Percentiles rank a stretch among this genome's conserved stretches.
Evolutionary conservation across 768 basidiomycete genomes (phyloP).

Genomic region (Phlebiopsis gigantea): DNA sequence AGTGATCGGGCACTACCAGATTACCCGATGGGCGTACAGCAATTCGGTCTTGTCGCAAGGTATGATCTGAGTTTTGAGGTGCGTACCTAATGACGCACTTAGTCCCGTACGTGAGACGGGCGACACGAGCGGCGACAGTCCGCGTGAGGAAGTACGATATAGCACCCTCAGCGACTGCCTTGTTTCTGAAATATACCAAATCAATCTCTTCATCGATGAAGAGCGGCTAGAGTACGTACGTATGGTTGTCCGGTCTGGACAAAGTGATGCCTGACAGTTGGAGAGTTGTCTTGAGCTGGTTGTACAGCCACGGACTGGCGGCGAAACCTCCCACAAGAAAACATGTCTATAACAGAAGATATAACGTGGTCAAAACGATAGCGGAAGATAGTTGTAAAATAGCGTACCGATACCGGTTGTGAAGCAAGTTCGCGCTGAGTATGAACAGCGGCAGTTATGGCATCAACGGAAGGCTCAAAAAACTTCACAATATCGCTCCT

Average conservation of each 20-base stretch:
- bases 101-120: conserved; percentile 45
- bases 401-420: neutral
- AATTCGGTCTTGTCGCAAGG: conserved; percentile 25
- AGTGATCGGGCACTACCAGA: neutral
- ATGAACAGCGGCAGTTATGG: conserved; percentile 30
- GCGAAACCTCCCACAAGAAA: conserved; percentile 5
- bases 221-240: neutral
- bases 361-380: neutral
- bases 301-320: conserved; percentile 3
- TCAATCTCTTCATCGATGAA: neutral
- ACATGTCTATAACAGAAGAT: neutral
- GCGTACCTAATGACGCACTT: conserved; percentile 34
- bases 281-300: neutral
- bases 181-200: conserved; percentile 29
- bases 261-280: neutral
- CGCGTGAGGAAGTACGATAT: conserved; percentile 39
- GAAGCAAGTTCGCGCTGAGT: conserved; percentile 18
- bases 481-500: conserved; percentile 34
- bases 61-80: conserved; percentile 34
- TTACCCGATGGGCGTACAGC: conserved; percentile 27
- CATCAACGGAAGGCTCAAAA: conserved; percentile 37
- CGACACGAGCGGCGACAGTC: conserved; percentile 42
- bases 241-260: neutral
- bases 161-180: conserved; percentile 51
- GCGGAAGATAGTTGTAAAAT: too few relatives aligned